Conservation (phyloP, 306 rosid species). For the Acacia melanoxylon region DNA sequence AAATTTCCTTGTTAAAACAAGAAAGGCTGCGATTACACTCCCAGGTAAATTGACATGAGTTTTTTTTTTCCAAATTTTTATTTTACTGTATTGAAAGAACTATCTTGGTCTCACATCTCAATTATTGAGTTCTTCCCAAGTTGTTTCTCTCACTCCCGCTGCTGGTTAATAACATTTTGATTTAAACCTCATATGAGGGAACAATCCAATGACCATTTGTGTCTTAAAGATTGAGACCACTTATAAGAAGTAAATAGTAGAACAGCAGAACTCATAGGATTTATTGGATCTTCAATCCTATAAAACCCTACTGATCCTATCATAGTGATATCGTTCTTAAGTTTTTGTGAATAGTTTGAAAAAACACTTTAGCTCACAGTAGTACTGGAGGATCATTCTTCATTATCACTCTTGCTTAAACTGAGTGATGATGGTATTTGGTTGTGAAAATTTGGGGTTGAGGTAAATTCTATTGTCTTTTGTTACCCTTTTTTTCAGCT, state of each 20-base stretch:
- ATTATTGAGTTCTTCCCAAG: neutral
- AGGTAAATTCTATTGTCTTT: neutral
- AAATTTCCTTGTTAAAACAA: slow-evolving; percentile 78
- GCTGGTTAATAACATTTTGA: neutral
- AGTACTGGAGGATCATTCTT: neutral
- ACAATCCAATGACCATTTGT: neutral
- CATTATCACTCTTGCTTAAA: neutral
- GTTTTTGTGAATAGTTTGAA: neutral
- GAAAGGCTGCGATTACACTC: slow-evolving; percentile 86
- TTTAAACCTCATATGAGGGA: neutral
- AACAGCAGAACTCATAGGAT: neutral
- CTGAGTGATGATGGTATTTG: neutral
- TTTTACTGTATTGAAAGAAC: neutral
- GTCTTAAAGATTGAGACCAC: neutral
- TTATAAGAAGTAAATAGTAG: neutral
- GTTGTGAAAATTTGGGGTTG: neutral
- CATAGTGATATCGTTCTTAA: neutral
- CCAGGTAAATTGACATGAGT: slow-evolving; percentile 51
- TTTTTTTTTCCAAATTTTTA: neutral
- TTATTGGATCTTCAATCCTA: neutral
- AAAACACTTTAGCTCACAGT: neutral
- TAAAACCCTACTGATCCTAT: neutral
- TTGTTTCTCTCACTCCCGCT: neutral
- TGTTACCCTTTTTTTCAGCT: neutral
- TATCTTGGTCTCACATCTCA: neutral